Evolutionary conservation across 2,329 filamentous ascomycete genomes (phyloP).

Genomic region (Penicillium rolfsii): DNA sequence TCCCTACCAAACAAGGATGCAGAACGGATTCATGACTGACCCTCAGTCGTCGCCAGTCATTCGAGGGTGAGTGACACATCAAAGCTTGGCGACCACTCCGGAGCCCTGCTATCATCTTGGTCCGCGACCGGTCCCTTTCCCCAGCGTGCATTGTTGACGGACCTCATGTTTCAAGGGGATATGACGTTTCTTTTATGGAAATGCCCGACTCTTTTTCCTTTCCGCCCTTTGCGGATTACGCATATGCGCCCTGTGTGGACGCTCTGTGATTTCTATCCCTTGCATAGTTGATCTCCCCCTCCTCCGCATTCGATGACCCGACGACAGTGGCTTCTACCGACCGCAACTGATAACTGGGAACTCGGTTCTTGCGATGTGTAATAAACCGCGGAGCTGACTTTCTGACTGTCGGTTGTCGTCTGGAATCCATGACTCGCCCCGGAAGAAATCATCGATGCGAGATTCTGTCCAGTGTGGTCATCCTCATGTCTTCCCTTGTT

Average conservation of each 20-base stretch:
- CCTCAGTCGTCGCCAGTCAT: constrained; percentile 32
- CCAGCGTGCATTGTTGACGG: constrained; percentile 23
- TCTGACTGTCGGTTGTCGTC: constrained; percentile 12
- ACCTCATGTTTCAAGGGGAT: constrained; percentile 23
- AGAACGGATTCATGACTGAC: constrained; percentile 31
- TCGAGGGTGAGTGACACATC: constrained; percentile 33
- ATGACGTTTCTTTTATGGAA: constrained; percentile 19
- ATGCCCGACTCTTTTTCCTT: constrained; percentile 22
- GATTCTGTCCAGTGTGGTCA: constrained; percentile 16
- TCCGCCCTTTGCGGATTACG: constrained; percentile 14
- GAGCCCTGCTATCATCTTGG: constrained; percentile 18
- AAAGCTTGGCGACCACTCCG: constrained; percentile 23
- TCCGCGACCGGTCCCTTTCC: constrained; percentile 2
- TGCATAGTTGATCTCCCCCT: constrained; percentile 7
- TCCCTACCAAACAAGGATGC: constrained; percentile 24
- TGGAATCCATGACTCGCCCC: constrained; percentile 10
- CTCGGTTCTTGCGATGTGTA: constrained; percentile 37
- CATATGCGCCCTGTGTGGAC: constrained; percentile 23
- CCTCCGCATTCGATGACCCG: constrained; percentile 11
- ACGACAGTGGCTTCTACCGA: constrained; percentile 7
- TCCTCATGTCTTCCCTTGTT: constrained; percentile 10
- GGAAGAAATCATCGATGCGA: constrained; percentile 25
- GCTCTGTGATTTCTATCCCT: constrained; percentile 21
- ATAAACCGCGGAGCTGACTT: constrained; percentile 41
- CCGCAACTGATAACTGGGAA: constrained; percentile 16